A percentile compares a stretch with the other conserved stretches of the same genome.
Evolutionary conservation across 257 asterid genomes (phyloP).

Genomic region (Ilex aquifolium): DNA sequence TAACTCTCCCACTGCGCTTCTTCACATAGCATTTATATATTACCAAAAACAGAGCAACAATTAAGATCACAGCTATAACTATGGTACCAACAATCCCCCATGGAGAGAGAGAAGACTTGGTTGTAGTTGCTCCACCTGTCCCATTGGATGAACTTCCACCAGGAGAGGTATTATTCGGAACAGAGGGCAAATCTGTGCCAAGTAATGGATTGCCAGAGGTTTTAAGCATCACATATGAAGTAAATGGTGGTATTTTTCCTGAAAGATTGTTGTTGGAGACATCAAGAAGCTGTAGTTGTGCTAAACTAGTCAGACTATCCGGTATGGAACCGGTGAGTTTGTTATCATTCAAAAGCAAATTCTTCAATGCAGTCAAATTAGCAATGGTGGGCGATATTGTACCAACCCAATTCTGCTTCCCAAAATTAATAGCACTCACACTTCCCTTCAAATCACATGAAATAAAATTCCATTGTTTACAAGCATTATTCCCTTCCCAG

Average conservation of each 20-base stretch:
- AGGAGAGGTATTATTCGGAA: constrained; percentile 9
- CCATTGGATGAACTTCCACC: constrained; percentile 15
- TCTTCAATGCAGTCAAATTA: constrained; percentile 37
- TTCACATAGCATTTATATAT: constrained; percentile 20
- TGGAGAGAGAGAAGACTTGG: constrained; percentile 12
- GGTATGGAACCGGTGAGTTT: constrained; percentile 63
- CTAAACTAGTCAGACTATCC: constrained; percentile 34
- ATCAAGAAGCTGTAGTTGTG: constrained; percentile 50
- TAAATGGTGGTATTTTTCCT: constrained; percentile 56
- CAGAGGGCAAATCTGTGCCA: constrained; percentile 43
- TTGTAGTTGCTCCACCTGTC: constrained; percentile 1
- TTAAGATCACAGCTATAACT: constrained; percentile 11
- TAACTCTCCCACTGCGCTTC: constrained; percentile 8
- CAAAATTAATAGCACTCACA: constrained; percentile 49
- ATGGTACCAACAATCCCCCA: constrained; percentile 28
- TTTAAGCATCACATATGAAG: constrained; percentile 30
- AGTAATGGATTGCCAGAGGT: constrained; percentile 46
- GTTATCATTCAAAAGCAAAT: constrained; percentile 50
- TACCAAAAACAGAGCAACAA: constrained; percentile 13
- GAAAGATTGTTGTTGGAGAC: constrained; percentile 75
- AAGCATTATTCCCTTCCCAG: constrained; percentile 77
- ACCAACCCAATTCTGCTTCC: constrained; percentile 51
- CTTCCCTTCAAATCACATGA: constrained; percentile 45
- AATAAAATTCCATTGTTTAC: constrained; percentile 50
- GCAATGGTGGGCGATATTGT: constrained; percentile 54